Percentiles rank a stretch among this genome's conserved stretches.
Evolutionary conservation across 371 early-diverging fungal genomes (phyloP).

Genomic region (Capniomyces stellatus): DNA sequence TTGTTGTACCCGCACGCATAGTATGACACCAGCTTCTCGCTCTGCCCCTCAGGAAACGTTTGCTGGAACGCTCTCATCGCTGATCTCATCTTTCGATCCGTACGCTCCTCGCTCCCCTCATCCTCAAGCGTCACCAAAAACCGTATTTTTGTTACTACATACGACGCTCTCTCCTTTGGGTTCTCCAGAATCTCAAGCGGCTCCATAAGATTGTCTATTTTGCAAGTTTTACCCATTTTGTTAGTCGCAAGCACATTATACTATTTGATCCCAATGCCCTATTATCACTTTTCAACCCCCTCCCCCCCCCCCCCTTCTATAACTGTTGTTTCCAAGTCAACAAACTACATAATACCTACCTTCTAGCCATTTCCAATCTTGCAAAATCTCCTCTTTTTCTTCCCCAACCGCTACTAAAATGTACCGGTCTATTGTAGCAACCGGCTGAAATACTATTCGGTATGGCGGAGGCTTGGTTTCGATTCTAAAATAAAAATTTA

Average conservation of each 20-base stretch:
- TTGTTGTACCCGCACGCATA: conserved; percentile 82
- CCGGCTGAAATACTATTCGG: conserved; percentile 61
- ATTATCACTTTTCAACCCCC: no score
- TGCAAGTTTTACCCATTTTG: background rate
- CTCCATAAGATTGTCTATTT: conserved; percentile 42
- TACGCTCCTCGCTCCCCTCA: conserved; percentile 15
- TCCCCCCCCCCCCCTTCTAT: background rate
- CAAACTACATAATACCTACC: conserved; percentile 26
- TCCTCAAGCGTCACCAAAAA: conserved; percentile 68
- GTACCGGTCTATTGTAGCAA: conserved; percentile 29
- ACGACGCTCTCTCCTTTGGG: conserved; percentile 55
- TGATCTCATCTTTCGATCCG: conserved; percentile 36
- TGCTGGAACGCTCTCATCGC: conserved; percentile 83
- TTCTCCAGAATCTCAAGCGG: conserved; percentile 57
- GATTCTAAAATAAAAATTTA: conserved; percentile 28
- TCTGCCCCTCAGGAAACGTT: conserved; percentile 59
- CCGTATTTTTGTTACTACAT: conserved; percentile 73
- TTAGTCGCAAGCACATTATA: no score
- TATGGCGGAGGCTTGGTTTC: conserved; percentile 89
- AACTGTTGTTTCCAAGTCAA: background rate
- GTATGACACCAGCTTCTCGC: conserved; percentile 81
- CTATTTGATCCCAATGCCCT: no score
- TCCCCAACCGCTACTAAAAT: conserved; percentile 56
- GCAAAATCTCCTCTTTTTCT: conserved; percentile 55
- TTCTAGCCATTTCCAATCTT: conserved; percentile 73